phyloP scores from a whole-genome alignment of 495 filamentous ascomycete species.

The Hyaloscypha bicolor region DNA sequence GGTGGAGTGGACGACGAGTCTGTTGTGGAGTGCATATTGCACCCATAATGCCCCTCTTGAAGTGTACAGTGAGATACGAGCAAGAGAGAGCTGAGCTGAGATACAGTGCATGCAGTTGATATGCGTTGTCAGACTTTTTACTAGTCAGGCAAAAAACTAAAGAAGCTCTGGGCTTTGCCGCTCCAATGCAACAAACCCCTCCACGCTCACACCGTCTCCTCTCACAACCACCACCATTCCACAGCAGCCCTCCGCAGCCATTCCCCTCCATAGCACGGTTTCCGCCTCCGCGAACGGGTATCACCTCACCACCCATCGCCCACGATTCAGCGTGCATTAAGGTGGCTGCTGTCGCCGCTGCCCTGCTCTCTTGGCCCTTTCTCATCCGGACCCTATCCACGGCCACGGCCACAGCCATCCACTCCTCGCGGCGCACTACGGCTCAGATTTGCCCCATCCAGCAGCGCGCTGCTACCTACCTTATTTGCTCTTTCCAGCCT shows the following conservation, averaged over 20 bases:
- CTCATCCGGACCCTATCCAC: neutral
- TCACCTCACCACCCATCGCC: neutral
- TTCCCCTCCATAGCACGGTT: neutral
- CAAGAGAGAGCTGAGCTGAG: neutral
- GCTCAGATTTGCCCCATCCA: constrained; percentile 14
- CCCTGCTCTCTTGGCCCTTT: neutral
- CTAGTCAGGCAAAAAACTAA: neutral
- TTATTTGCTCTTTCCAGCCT: constrained; percentile 14
- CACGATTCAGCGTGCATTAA: neutral
- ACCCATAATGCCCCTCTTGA: neutral
- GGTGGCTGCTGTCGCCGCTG: neutral
- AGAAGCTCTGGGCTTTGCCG: neutral
- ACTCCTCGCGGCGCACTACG: neutral
- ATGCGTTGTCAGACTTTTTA: neutral
- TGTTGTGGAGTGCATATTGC: neutral
- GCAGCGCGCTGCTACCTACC: constrained; percentile 14
- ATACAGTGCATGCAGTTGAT: neutral
- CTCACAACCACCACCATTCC: neutral
- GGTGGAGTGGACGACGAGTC: neutral
- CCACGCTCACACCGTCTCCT: neutral
- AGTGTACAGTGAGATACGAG: neutral
- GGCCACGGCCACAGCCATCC: neutral
- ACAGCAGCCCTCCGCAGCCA: neutral
- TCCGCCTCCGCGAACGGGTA: neutral
- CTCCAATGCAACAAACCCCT: neutral